phyloP scores from a whole-genome alignment of 306 rosid genomes.

The Quillaja saponaria region DNA sequence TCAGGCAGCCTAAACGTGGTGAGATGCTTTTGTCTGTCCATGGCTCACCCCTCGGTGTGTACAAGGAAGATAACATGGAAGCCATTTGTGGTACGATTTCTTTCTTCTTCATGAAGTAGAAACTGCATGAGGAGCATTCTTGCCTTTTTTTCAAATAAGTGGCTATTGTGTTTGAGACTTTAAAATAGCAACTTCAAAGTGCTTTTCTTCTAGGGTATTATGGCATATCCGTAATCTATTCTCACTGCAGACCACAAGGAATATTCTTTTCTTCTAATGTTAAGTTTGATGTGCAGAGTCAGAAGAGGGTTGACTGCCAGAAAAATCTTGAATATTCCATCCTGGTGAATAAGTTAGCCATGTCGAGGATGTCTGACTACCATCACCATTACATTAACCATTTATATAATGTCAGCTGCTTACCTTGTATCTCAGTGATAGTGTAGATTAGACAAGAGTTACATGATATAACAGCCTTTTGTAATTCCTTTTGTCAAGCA shows the following conservation, averaged over 20 bases:
- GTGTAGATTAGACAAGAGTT: background rate
- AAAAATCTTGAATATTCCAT: background rate
- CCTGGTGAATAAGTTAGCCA: constrained; percentile 16
- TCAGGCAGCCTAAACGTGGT: constrained; percentile 78
- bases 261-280: constrained; percentile 21
- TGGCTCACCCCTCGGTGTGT: constrained; percentile 73
- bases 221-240: too few relatives aligned
- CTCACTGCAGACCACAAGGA: background rate
- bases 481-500: too few relatives aligned
- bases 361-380: background rate
- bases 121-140: background rate
- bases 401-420: too few relatives aligned
- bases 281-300: constrained; percentile 53
- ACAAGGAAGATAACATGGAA: background rate
- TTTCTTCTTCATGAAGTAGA: background rate
- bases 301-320: constrained; percentile 52
- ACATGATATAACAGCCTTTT: background rate
- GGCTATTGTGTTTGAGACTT: background rate
- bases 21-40: constrained; percentile 90
- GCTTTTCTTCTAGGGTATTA: background rate
- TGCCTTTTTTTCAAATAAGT: background rate
- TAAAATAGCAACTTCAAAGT: background rate
- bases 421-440: background rate
- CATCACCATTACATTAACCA: background rate
- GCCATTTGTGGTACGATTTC: background rate